Conservation (phyloP, 2,329 filamentous ascomycete species). For the Cordyceps cateniannulata region DNA sequence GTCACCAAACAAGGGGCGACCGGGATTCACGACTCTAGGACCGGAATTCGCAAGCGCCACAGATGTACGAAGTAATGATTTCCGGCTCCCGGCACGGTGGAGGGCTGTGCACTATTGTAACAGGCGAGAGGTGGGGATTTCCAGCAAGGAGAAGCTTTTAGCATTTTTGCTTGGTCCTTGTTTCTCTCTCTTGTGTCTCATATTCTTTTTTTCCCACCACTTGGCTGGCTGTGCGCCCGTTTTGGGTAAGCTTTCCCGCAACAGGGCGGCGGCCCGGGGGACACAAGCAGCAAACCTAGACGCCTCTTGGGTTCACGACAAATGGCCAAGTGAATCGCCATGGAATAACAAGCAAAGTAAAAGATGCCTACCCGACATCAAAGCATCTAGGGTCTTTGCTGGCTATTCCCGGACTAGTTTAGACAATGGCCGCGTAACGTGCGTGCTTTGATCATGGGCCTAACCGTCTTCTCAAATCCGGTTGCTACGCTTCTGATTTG, state of each 20-base stretch:
- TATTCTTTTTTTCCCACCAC: background rate
- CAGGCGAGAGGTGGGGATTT: background rate
- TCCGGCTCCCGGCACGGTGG: background rate
- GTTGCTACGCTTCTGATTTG: background rate
- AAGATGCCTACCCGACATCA: no score
- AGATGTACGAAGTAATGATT: background rate
- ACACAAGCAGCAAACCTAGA: background rate
- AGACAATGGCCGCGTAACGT: slow-evolving; percentile 1
- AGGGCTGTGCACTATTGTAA: slow-evolving; percentile 4
- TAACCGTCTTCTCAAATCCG: background rate
- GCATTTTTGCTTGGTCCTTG: background rate
- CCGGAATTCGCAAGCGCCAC: no score
- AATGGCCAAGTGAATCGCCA: background rate
- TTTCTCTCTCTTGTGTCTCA: background rate
- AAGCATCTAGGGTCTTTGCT: background rate
- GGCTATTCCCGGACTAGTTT: background rate
- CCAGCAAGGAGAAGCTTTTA: background rate
- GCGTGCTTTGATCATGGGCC: background rate
- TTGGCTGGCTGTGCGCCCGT: background rate
- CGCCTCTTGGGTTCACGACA: background rate
- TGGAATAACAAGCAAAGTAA: background rate
- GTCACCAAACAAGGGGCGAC: no score
- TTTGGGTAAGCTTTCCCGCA: background rate
- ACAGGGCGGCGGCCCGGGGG: background rate
- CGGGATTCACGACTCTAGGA: no score